Evolutionary conservation across 2,329 filamentous ascomycete species (phyloP), one percentile per base, ranked within the genome.

Genomic region (Pseudogymnoascus sp.): DNA sequence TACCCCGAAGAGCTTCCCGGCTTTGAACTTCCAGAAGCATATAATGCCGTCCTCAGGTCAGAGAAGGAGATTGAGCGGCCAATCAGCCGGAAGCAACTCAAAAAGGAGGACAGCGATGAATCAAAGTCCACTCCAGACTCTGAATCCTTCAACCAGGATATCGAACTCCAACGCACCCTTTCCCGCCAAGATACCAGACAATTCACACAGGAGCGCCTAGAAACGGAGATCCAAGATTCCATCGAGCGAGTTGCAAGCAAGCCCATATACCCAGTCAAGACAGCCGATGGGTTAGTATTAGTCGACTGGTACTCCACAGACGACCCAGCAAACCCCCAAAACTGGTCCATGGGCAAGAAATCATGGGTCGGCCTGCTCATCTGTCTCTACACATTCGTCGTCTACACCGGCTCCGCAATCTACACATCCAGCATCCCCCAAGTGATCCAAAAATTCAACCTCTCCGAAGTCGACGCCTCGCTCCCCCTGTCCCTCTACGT

Each of bases 401-500:
- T 83, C 3, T 83, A 83, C 67, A 79, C 77, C 66, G 78, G 78
- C 4, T 77, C 75, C 1, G 65, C 78, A 59, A 80, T 81, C 64
- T 81, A 80, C 67, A 78, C 77, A 0, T 72, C 78, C 6, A 77
- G 76, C 9, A 71, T 73, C 33, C 66, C 69, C 28, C 80, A 80
- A 6, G 75, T 88, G 14, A 79, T 81, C 69, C 64, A 72, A 7
- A 74, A 75, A 16, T 87, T 86, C 65, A 76, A 77, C 30, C 79
- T 87, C 39, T 75, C 75, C 20, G 70, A 76, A 30, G 74, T 80
- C 8, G 75, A 79, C 8, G 81, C 83, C 2, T 79, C 80, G 0
- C 75, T 87, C 0, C 84, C 83, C 0, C 75, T 88, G 4, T 79
- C 83, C 0, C 77, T 88, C 62, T 88, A 86, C 67, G 84, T 88